Evolutionary conservation across 2,329 filamentous ascomycete species (phyloP), one percentile per base, ranked within the genome.

Genomic region (Fusarium lateritium): DNA sequence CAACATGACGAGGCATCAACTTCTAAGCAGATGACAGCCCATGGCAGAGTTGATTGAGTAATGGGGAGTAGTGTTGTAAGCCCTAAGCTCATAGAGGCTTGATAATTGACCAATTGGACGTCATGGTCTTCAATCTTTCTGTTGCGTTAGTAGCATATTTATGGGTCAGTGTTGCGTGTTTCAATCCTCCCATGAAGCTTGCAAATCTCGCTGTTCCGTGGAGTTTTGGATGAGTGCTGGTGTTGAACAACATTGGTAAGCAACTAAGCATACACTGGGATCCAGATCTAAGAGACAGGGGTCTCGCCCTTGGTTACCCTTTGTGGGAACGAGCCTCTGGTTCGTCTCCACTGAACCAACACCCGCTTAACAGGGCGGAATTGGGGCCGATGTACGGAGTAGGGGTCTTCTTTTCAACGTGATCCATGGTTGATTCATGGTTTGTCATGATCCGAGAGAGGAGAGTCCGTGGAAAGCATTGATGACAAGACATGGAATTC

Each of bases 151-250:
- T 36, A 13, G 10, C 21, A 9, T 19, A 31, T 7, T 24, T 6
- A 33, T 7, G 11, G 6, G 19, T 31, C 7, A 14, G 6, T 7
- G 31, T 19, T 17, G 22, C 10, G 14, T n/a, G 21, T 44, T 15
- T 33, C 9, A 17, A 38, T 10, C 21, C 15, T 21, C 33, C 53
- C n/a, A 9, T 53, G 60, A 68, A 52, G 42, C 42, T 69, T 61
- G 40, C 46, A 56, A 40, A 59, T 54, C 39, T 51, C 53, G 26
- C 13, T 59, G 50, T 46, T 70, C 58, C 57, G 39, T 64, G 57
- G 39, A 52, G 40, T 38, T 38, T 38, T 24, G 33, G 21, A 22
- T 8, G 2, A 42, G 34, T 6, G 24, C 22, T 62, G 52, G 45
- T 39, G 40, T 65, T 65, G 51, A 39, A 22, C 6, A 40, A 26